Base-by-base conservation (phyloP, 352 stramenopile species). In the Aphanomyces euteiches region DNA sequence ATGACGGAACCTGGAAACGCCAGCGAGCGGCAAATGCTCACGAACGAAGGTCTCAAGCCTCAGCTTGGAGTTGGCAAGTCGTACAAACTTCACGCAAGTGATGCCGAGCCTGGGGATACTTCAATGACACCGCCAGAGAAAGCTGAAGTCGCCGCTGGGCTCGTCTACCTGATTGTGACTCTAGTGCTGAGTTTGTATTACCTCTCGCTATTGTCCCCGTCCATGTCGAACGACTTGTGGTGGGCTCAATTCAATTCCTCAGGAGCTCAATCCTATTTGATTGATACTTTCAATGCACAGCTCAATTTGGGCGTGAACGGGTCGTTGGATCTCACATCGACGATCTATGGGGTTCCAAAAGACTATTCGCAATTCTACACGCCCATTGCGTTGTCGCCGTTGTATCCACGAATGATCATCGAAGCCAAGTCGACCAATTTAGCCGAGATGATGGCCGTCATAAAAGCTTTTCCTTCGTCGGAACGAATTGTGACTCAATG, bases 211-310 rank as follows among this genome's bases (percentile, higher is more conserved):
- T 38, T 67, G n/a, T 17, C 17, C 4, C 60, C 60, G 7, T 37
- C 15, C 12, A 48, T 67, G 17, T 67, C 60, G 21, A 67, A 67
- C 47, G 60, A 67, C 21, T 12, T 67, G 36, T 67, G 60, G 60
- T 67, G 60, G 60, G 8, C 43, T 10, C 15, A 19, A 17, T 67
- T 48, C 47, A 67, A 67, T 34, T 48, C 43, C 5, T 48, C 15
- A 15, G 60, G 60, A 15, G 37, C 37, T 17, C n/a, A 67, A 28
- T 19, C 60, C 40, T 64, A 39, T 37, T 43, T 67, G 7, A 38
- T 67, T 7, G 60, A 67, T 37, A 3, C 56, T 12, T 17, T 64
- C 38, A 67, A 67, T 34, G 10, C 3, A 6, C 17, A 63, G 43
- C 60, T 67, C 12, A 21, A n/a, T 28, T 50, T 50, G 10, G 45